Evolutionary conservation across 441 rosid genomes (phyloP).

Genomic region (Eutrema salsugineum): DNA sequence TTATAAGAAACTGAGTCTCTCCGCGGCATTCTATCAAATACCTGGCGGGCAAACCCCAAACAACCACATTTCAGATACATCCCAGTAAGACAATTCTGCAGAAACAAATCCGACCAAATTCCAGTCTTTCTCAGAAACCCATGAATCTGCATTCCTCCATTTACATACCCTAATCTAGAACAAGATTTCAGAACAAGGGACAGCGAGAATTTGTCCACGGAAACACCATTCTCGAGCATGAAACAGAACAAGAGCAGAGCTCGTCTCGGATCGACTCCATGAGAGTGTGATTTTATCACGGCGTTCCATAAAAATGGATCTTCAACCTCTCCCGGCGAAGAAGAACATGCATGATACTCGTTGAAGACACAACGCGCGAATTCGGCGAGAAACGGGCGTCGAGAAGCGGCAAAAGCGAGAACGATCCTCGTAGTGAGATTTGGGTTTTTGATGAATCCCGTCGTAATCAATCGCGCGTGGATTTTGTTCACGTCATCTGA

Average conservation of each 20-base stretch:
- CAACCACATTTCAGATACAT: slow-evolving; percentile 48
- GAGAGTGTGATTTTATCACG: slow-evolving; percentile 71
- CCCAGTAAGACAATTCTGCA: slow-evolving; percentile 60
- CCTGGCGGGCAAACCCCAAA: slow-evolving; percentile 37
- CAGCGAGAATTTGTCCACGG: slow-evolving; percentile 54
- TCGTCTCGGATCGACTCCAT: slow-evolving; percentile 48
- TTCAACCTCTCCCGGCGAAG: not conserved
- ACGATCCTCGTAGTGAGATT: slow-evolving; percentile 52
- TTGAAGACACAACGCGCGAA: slow-evolving; percentile 63
- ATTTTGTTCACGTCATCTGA: slow-evolving; percentile 43
- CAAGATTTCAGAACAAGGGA: slow-evolving; percentile 81
- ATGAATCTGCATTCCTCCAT: slow-evolving; percentile 74
- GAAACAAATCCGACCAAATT: slow-evolving; percentile 52
- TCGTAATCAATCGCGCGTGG: slow-evolving; percentile 57
- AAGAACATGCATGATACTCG: slow-evolving; percentile 29
- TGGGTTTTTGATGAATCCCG: slow-evolving; percentile 48
- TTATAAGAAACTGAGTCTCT: slow-evolving; percentile 63
- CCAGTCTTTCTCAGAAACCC: slow-evolving; percentile 61
- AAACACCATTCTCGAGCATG: slow-evolving; percentile 62
- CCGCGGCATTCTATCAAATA: slow-evolving; percentile 44
- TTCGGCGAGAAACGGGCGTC: slow-evolving; percentile 35
- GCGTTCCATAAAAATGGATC: slow-evolving; percentile 84
- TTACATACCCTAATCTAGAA: slow-evolving; percentile 47
- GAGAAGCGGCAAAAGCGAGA: slow-evolving; percentile 52
- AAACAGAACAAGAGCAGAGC: slow-evolving; percentile 47